Percentiles rank a stretch among this genome's conserved stretches.
phyloP scores from a whole-genome alignment of 139 green algal genomes.

The Chlamydomonas applanata region DNA sequence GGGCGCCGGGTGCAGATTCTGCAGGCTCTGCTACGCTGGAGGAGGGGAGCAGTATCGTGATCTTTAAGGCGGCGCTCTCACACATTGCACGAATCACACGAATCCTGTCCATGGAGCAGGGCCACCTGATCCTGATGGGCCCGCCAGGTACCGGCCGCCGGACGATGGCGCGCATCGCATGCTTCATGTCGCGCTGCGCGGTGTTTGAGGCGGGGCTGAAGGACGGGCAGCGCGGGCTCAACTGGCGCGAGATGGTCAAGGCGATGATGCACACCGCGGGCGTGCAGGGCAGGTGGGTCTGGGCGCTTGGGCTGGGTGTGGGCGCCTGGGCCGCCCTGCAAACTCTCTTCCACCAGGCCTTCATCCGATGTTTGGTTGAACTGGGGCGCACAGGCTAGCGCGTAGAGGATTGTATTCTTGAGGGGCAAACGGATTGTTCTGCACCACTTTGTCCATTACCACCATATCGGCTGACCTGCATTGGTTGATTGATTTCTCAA shows the following conservation, averaged over 20 bases:
- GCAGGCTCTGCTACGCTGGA: too few relatives aligned
- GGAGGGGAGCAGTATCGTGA: background rate
- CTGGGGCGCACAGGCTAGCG: too few relatives aligned
- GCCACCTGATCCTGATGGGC: slow-evolving; percentile 32
- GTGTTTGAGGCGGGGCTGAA: slow-evolving; percentile 38
- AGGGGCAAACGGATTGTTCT: too few relatives aligned
- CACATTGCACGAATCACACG: slow-evolving; percentile 32
- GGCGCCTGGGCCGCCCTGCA: too few relatives aligned
- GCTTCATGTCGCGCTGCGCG: slow-evolving; percentile 26
- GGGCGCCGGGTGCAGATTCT: too few relatives aligned
- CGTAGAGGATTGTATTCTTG: too few relatives aligned
- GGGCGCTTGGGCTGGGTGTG: background rate
- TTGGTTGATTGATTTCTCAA: background rate
- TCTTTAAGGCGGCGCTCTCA: slow-evolving; percentile 23
- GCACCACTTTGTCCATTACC: too few relatives aligned
- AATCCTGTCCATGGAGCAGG: slow-evolving; percentile 43
- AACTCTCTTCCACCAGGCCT: too few relatives aligned
- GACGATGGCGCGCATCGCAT: slow-evolving; percentile 24
- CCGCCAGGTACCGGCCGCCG: slow-evolving; percentile 27
- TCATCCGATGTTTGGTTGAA: too few relatives aligned
- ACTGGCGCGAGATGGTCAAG: slow-evolving; percentile 33
- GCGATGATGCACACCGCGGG: slow-evolving; percentile 22
- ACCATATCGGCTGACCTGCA: too few relatives aligned
- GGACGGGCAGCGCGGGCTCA: slow-evolving; percentile 33
- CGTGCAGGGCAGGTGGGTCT: slow-evolving; percentile 37